Conservation (phyloP, 345 rosid genomes). For the Orychophragmus violaceus region DNA sequence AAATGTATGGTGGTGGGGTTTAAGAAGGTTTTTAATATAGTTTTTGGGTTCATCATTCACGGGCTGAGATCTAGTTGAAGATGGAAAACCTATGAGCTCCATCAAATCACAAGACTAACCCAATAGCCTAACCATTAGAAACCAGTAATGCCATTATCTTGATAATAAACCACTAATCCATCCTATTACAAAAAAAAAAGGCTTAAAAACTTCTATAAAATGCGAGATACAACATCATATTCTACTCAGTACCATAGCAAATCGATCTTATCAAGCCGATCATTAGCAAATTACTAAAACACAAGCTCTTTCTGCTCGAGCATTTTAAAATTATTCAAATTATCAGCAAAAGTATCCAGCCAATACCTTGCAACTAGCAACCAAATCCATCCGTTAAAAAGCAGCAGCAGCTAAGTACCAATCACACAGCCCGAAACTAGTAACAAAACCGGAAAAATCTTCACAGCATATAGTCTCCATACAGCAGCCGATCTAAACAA, state of each 20-base stretch:
- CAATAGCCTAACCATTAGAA: too few species aligned
- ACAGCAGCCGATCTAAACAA: constrained; percentile 44
- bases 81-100: too few species aligned
- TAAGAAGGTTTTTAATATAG: background rate
- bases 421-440: constrained; percentile 22
- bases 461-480: constrained; percentile 21
- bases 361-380: constrained; percentile 63
- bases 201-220: too few species aligned
- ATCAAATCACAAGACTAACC: too few species aligned
- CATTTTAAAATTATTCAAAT: background rate
- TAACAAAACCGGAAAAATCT: constrained; percentile 15
- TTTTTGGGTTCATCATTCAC: background rate
- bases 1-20: background rate
- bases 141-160: too few species aligned
- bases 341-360: background rate
- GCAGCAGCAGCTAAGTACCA: constrained; percentile 10
- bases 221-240: too few species aligned
- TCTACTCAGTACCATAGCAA: too few species aligned
- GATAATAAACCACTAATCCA: too few species aligned
- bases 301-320: background rate
- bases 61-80: background rate
- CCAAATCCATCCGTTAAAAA: constrained; percentile 61
- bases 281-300: too few species aligned
- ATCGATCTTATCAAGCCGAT: too few species aligned
- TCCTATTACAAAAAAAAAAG: too few species aligned